Conservation (phyloP, 306 rosid genomes). For the Hippophae tibetana region DNA sequence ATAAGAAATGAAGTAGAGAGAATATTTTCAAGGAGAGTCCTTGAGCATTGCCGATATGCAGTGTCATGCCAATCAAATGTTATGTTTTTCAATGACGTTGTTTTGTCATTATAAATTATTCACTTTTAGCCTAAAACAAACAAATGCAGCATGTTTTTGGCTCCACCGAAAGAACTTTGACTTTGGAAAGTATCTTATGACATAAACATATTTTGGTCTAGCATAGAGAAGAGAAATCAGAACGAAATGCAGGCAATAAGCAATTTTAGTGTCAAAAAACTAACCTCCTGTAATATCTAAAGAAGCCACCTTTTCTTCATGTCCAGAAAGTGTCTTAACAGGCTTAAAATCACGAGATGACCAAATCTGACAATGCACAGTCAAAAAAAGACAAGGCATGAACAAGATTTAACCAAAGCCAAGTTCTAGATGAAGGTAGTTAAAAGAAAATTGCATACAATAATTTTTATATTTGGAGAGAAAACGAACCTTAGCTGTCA, state of each 20-base stretch:
- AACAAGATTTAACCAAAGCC: slow-evolving; percentile 10
- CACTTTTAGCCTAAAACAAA: no score
- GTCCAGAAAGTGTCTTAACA: slow-evolving; percentile 82
- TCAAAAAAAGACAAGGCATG: slow-evolving; percentile 17
- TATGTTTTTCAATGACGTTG: no score
- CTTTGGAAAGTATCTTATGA: not conserved
- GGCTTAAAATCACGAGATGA: slow-evolving; percentile 92
- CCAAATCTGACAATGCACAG: slow-evolving; percentile 59
- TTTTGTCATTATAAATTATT: no score
- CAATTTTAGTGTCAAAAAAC: slow-evolving; percentile 7
- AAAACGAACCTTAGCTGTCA: slow-evolving; percentile 75
- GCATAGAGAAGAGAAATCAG: not conserved
- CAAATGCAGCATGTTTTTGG: no score
- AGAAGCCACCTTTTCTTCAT: slow-evolving; percentile 84
- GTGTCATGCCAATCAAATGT: no score
- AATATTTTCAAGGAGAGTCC: no score
- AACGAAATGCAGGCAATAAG: not conserved
- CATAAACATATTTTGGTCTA: not conserved
- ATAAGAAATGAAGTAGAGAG: no score
- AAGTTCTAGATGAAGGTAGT: not conserved
- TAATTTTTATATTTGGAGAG: slow-evolving; percentile 2
- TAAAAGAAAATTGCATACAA: slow-evolving; percentile 2
- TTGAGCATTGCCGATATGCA: no score
- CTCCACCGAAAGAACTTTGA: no score
- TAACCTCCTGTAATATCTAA: slow-evolving; percentile 70